Evolutionary conservation across 306 rosid genomes (phyloP), one percentile per base, ranked within the genome.

Genomic region (Carpinus fangiana): DNA sequence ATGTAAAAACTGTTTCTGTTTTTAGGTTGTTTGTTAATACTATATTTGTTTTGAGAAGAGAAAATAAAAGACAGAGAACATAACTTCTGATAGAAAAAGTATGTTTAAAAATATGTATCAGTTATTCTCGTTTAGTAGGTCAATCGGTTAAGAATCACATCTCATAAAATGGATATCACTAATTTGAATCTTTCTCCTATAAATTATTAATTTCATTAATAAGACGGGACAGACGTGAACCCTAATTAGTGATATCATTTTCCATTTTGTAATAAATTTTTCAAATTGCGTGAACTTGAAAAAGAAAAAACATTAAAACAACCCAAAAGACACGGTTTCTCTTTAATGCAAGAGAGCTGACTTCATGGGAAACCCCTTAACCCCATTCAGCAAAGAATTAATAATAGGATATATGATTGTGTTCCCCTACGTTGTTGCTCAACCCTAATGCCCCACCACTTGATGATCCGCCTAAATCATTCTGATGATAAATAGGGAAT

Each of bases 301-400:
- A 54, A 12, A 66, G 54, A 51, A 38, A 28, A 72, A 47, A 43
- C 18, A 70, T 59, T 60, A 26, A 70, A 51, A 50, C 65, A 43
- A 13, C n/a, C 66, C 69, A 57, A 53, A 55, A 7, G 82, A 85
- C 89, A 84, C 89, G 87, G 73, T 57, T 4, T 80, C 84, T 79
- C 84, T 66, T 69, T 4, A 81, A 62, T 54, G 72, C 14, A 21
- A 73, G 73, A 61, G 83, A 76, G 87, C 88, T 81, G 91, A 89
- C 87, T 80, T 80, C 13, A 70, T 53, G 5, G 50, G 64, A 20
- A 23, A 12, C 9, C 16, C 14, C 79, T 82, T 46, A 57, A 61
- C 34, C 12, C 76, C 60, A 82, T 47, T 54, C 51, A 18, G 21
- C 86, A 31, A 21, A 21, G 7, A 47, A 50, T 45, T 55, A 38